phyloP scores from a whole-genome alignment of 352 stramenopile species.

The Thraustochytrium sp. region DNA sequence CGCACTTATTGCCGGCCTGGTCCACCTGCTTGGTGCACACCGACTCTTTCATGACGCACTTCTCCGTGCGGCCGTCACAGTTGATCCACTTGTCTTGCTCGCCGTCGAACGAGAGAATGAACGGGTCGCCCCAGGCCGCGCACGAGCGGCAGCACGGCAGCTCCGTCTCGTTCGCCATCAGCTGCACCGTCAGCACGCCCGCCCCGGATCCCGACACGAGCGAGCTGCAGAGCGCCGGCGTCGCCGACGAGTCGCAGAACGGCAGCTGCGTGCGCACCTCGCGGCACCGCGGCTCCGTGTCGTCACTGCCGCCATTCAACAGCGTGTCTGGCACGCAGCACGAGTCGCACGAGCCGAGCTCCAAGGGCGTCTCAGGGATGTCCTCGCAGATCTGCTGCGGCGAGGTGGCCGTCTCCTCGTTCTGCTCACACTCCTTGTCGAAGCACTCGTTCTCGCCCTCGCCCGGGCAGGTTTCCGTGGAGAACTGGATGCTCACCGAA shows the following conservation, averaged over 20 bases:
- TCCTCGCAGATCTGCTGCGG: background rate
- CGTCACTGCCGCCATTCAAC: background rate
- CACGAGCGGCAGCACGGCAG: constrained; percentile 14
- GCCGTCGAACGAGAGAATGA: background rate
- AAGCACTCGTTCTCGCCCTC: constrained; percentile 4
- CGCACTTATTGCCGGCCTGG: constrained; percentile 30
- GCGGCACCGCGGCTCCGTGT: background rate
- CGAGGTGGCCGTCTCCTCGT: background rate
- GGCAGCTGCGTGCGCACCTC: background rate
- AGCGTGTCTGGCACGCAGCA: constrained; percentile 13
- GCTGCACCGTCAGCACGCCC: background rate
- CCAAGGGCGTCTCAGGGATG: background rate
- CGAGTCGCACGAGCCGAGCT: background rate
- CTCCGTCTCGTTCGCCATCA: background rate
- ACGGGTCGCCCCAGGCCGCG: constrained; percentile 15
- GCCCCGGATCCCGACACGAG: background rate
- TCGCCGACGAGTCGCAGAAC: background rate
- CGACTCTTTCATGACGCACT: constrained; percentile 31
- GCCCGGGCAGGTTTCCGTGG: background rate
- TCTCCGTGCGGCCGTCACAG: constrained; percentile 16
- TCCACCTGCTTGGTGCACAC: background rate
- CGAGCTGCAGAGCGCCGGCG: background rate
- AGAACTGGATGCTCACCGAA: background rate
- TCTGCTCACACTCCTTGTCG: background rate
- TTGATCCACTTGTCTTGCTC: constrained; percentile 36